A percentile compares a stretch with the other conserved stretches of the same genome.
Conservation (phyloP, 2,329 filamentous ascomycete genomes). For the Paraphoma sp. region DNA sequence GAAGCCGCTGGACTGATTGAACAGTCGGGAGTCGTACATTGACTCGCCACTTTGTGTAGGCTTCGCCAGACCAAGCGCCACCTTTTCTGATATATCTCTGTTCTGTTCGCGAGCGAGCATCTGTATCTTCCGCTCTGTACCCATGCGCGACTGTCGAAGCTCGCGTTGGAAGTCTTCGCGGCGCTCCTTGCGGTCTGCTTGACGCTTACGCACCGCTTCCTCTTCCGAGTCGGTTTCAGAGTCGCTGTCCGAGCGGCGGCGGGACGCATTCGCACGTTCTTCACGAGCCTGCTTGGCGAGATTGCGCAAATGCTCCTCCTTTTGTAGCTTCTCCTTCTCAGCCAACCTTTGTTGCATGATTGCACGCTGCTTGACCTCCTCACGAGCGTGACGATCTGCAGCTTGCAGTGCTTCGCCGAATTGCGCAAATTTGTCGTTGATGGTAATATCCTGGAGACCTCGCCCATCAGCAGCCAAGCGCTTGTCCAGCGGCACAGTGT, state of each 20-base stretch:
- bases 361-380: constrained; percentile 91
- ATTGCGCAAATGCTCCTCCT: constrained; percentile 88
- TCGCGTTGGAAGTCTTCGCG: constrained; percentile 86
- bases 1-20: constrained; percentile 93
- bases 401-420: constrained; percentile 95
- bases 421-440: constrained; percentile 98
- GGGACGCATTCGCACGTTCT: constrained; percentile 66
- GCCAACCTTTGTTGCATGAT: constrained; percentile 95
- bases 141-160: constrained; percentile 93
- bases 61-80: constrained; percentile 92
- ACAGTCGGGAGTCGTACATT: constrained; percentile 96
- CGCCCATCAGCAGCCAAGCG: constrained; percentile 91
- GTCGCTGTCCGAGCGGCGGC: constrained; percentile 50
- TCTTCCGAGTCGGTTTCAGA: constrained; percentile 63
- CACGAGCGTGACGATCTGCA: constrained; percentile 90
- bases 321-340: constrained; percentile 94
- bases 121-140: constrained; percentile 87
- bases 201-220: constrained; percentile 75
- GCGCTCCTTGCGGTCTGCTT: constrained; percentile 77
- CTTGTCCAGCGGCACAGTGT: constrained; percentile 95
- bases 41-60: constrained; percentile 89
- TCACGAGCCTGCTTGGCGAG: constrained; percentile 92
- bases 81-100: constrained; percentile 95
- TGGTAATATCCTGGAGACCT: constrained; percentile 88
- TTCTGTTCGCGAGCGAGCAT: constrained; percentile 95